phyloP scores from a whole-genome alignment of 2,329 filamentous ascomycete species.

The Bertia moriformis region DNA sequence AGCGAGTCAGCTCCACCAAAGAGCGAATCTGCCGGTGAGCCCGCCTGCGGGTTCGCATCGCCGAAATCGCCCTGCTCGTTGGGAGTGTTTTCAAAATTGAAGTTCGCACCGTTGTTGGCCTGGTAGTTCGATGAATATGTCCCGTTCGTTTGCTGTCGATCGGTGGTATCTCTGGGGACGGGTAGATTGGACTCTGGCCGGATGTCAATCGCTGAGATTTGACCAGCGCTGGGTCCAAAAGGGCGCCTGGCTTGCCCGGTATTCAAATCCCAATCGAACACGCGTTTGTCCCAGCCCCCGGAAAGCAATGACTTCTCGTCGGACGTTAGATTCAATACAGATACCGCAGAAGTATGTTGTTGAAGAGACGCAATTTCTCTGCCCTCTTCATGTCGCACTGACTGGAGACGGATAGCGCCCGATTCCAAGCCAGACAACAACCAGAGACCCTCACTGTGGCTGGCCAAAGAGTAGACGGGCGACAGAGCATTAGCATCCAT shows the following conservation, averaged over 20 bases:
- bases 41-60: constrained; percentile 8
- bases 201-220: constrained; percentile 49
- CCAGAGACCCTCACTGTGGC: constrained; percentile 54
- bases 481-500: constrained; percentile 21
- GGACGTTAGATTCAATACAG: constrained; percentile 40
- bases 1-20: constrained; percentile 4
- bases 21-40: constrained; percentile 8
- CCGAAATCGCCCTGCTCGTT: constrained; percentile 1
- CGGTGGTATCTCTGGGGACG: constrained; percentile 25
- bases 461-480: constrained; percentile 53
- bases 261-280: constrained; percentile 58
- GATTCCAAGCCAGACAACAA: constrained; percentile 46
- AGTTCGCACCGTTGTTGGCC: constrained; percentile 4
- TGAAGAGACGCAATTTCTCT: constrained; percentile 45
- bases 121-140: constrained; percentile 8
- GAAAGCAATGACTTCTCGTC: constrained; percentile 52
- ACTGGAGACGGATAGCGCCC: constrained; percentile 51
- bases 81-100: not conserved
- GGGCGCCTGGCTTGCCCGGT: constrained; percentile 42
- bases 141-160: constrained; percentile 13
- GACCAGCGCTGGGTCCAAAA: constrained; percentile 38
- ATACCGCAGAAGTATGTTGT: constrained; percentile 52
- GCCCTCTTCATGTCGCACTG: constrained; percentile 52
- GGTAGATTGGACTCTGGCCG: constrained; percentile 40
- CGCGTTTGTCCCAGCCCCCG: constrained; percentile 56